Base-by-base conservation (phyloP, 345 rosid species). In the Brassica cretica region DNA sequence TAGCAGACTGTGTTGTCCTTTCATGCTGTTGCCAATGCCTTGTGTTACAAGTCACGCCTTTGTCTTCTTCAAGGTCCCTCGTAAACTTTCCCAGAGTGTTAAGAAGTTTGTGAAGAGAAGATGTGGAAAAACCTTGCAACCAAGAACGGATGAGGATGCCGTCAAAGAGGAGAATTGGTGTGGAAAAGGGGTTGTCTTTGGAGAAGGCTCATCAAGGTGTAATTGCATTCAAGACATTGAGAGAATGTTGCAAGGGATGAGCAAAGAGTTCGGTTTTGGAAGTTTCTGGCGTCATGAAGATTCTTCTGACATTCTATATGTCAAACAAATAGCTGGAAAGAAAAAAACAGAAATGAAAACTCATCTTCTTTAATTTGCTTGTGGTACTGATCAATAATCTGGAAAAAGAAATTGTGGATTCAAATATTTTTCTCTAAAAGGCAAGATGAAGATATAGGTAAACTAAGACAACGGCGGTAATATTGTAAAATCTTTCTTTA, bases 1-100 rank as follows among this genome's bases (percentile, higher is more conserved):
- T 87, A 3, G 90, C 93, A 6, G 98, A 94, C 73, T 94, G 98
- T 80, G 65, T 91, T 4, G 91, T 88, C 19, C 25, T 94, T 9
- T 89, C 88, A 4, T 91, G 98, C 41, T 91, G 97, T 83, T 90
- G 91, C 80, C 92, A 90, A 46, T 94, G 96, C 84, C 74, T 94
- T 84, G 72, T 87, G 64, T 84, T 94, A 32, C 96, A 90, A 82
- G 69, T 88, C 53, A 12, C 84, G 29, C 82, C 80, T 88, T 85
- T 71, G 6, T 88, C 81, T 76, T 89, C 67, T 73, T 90, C 77
- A 81, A 80, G 64, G 79, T 90, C 66, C 97, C 98, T 18, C 21
- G 63, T 71, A 88, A 83, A 80, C 69, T 90, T 19, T 21, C 80
- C 15, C 76, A 49, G 51, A 89, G 87, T 80, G 85, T 87, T 10